Percentiles rank a stretch among this genome's conserved stretches.
Conservation (phyloP, 441 rosid species). For the Omphalea diandra region DNA sequence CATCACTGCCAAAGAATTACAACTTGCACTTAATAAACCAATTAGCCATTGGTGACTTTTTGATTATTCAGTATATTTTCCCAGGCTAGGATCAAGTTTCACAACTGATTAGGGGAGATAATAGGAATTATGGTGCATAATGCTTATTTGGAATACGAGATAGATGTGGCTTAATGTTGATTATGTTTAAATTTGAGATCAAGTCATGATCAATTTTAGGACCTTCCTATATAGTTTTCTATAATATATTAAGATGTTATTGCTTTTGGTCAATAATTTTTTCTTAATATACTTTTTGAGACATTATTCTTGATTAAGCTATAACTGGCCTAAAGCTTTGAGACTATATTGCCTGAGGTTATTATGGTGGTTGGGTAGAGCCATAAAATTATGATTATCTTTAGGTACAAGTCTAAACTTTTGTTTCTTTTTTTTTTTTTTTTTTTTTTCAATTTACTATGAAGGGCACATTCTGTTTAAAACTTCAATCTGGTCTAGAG, state of each 20-base stretch:
- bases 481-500: not conserved
- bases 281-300: not conserved
- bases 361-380: not conserved
- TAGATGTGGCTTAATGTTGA: not conserved
- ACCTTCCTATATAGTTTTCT: not conserved
- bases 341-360: not conserved
- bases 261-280: not conserved
- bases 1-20: not conserved
- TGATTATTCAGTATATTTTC: not conserved
- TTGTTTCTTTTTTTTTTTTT: not conserved
- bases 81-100: not conserved
- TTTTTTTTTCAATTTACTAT: not conserved
- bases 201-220: not conserved
- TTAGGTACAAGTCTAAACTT: not conserved
- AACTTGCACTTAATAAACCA: not conserved
- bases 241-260: not conserved
- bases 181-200: not conserved
- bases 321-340: not conserved
- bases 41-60: not conserved
- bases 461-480: not conserved
- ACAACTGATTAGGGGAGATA: not conserved
- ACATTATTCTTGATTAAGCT: not conserved
- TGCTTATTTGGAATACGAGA: not conserved
- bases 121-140: not conserved
- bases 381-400: not conserved